Base-by-base conservation (phyloP, 73 alveolate species). In the Paramecium sonneborni region DNA sequence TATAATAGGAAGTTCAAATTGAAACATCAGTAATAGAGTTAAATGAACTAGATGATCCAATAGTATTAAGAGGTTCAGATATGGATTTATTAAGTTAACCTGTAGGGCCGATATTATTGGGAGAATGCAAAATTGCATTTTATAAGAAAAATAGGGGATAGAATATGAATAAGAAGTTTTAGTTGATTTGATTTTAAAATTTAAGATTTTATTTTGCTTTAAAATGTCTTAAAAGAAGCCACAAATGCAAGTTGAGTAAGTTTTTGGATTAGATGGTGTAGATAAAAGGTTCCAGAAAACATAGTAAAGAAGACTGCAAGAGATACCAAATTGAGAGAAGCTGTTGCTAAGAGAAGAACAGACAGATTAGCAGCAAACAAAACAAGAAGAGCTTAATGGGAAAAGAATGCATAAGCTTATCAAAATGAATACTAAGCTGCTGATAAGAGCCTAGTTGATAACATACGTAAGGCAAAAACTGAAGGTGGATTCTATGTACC, bases 401-500 rank as follows among this genome's bases (percentile, higher is more conserved):
- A 56, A 37, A 43, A 76, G 91, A 88, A 70, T 57, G 94, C 94
- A 39, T 48, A 88, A 72, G 87, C 79, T 38, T 88, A 88, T 82
- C 91, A 76, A 12, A 72, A 62, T 18, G 94, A 88, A 72, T 88
- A 88, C 84, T n/a, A 35, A 70, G 90, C 89, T 67, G 76, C 85
- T 23, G 94, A 88, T 38, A 88, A 88, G 91, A 35, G 43, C 67
- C 55, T 88, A 18, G 67, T 88, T 82, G 94, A 88, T 88, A 82
- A 72, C 44, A 15, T 57, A 72, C 79, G 94, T 38, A 88, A 88
- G 88, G 95, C 95, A 44, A 92, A 76, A 30, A 56, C 32, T 39
- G 52, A 43, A 38, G 95, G 95, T 57, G 93, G 88, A 74, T 92
- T 92, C 88, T 92, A 58, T 86, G 95, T 92, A 28, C 93, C 92